Percentiles rank a stretch among this genome's conserved stretches.
These are phyloP conservation scores for Pugionium cornutum DNA, from an alignment of 345 rosid species.

Conservation along the genomic window DNA sequence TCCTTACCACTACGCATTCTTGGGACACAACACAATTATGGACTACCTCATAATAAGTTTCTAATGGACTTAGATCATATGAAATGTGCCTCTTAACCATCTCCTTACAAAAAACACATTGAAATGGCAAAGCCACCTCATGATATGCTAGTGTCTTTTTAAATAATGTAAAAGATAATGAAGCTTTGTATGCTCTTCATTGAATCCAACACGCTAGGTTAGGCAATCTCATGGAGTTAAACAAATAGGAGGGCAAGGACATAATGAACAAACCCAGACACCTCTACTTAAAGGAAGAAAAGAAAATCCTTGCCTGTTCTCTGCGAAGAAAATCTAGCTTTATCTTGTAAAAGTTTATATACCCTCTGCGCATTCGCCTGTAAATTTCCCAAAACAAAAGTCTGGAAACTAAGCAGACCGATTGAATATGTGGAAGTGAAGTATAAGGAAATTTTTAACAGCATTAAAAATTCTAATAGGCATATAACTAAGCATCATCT, in stretches of 20 bases:
- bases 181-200: slow-evolving; percentile 19
- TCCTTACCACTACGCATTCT: not conserved
- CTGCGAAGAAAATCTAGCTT: slow-evolving; percentile 69
- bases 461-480: not conserved
- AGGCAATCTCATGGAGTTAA: slow-evolving; percentile 21
- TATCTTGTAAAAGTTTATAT: slow-evolving; percentile 70
- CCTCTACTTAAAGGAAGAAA: not conserved
- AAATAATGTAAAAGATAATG: slow-evolving; percentile 19
- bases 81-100: slow-evolving; percentile 23
- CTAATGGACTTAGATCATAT: not conserved
- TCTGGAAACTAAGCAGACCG: slow-evolving; percentile 21
- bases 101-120: slow-evolving; percentile 12
- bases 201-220: slow-evolving; percentile 21
- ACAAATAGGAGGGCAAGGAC: slow-evolving; percentile 2
- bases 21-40: not conserved
- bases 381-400: slow-evolving; percentile 22
- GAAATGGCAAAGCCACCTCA: slow-evolving; percentile 8
- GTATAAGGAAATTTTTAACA: slow-evolving; percentile 2
- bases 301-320: slow-evolving; percentile 58
- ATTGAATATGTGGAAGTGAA: slow-evolving; percentile 9
- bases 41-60: slow-evolving; percentile 16
- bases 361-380: slow-evolving; percentile 74
- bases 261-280: slow-evolving; percentile 18
- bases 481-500: slow-evolving; percentile 17
- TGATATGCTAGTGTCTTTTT: slow-evolving; percentile 1